These are phyloP conservation scores for Pugionium cornutum DNA, from an alignment of 345 rosid species.

Conservation along the genomic window DNA sequence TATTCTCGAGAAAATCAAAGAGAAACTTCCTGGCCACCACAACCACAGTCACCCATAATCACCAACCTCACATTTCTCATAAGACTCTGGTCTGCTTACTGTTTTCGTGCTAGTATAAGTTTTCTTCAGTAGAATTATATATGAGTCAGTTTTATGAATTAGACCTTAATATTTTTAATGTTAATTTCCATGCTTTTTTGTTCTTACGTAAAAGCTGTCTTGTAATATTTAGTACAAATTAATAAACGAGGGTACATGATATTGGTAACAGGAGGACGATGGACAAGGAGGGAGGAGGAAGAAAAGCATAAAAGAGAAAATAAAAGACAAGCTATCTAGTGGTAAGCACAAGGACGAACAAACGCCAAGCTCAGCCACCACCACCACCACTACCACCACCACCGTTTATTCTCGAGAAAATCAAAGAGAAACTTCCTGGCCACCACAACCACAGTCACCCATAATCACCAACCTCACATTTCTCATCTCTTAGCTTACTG, in stretches of 20 bases:
- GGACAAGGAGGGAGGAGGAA: conserved; percentile 82
- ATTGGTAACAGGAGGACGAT: conserved; percentile 50
- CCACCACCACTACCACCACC: conserved; percentile 17
- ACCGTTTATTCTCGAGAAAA: conserved; percentile 57
- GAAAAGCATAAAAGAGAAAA: conserved; percentile 71
- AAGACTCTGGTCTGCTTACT: no score
- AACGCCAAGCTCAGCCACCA: conserved; percentile 24
- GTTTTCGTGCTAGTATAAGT: no score
- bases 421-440: conserved; percentile 76
- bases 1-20: conserved; percentile 75
- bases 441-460: conserved; percentile 40
- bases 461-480: no score
- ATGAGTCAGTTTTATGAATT: no score
- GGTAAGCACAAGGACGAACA: conserved; percentile 47
- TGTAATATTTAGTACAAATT: no score
- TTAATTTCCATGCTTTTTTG: no score
- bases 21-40: conserved; percentile 67
- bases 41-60: conserved; percentile 30
- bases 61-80: no score
- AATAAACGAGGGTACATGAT: no score
- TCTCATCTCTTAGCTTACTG: no score
- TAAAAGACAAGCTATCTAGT: conserved; percentile 62
- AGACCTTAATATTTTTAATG: no score
- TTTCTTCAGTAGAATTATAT: no score
- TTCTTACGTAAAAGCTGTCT: no score